Percentiles rank a stretch among this genome's conserved stretches.
Conservation (phyloP, 2,329 filamentous ascomycete species). For the Aspergillus proliferans region DNA sequence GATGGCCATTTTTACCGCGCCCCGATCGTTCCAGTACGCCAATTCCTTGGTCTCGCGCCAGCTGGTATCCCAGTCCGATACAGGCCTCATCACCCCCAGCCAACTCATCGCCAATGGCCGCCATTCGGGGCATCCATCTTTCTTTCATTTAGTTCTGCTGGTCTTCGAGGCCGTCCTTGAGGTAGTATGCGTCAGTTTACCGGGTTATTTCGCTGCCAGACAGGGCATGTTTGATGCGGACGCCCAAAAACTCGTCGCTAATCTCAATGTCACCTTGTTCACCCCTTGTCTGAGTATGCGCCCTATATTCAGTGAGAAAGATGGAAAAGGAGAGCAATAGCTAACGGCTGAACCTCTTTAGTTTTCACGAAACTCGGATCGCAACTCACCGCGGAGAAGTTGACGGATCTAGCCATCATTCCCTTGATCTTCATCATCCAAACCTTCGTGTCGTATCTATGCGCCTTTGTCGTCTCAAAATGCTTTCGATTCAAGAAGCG, state of each 20-base stretch:
- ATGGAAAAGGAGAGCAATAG: neutral
- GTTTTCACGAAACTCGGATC: constrained; percentile 97
- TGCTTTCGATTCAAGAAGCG: constrained; percentile 76
- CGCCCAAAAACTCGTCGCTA: constrained; percentile 92
- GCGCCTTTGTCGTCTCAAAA: constrained; percentile 64
- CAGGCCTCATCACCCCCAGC: constrained; percentile 13
- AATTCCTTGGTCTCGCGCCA: constrained; percentile 24
- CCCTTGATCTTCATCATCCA: constrained; percentile 90
- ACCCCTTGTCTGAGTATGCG: constrained; percentile 87
- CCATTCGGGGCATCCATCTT: constrained; percentile 42
- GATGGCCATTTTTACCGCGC: constrained; percentile 43
- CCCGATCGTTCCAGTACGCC: constrained; percentile 43
- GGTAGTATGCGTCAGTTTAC: constrained; percentile 89
- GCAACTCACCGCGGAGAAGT: constrained; percentile 84
- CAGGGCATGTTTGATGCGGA: constrained; percentile 92
- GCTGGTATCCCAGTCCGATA: constrained; percentile 17
- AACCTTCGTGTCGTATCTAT: constrained; percentile 76
- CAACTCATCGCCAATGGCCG: constrained; percentile 16
- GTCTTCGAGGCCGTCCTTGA: constrained; percentile 94
- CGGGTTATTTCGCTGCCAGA: constrained; percentile 85
- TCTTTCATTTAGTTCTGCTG: constrained; percentile 63
- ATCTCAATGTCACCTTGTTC: constrained; percentile 92
- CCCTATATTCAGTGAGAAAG: neutral
- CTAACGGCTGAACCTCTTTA: constrained; percentile 28
- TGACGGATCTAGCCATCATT: constrained; percentile 85